These are phyloP conservation scores for Phytophthora cryptogea DNA, from an alignment of 352 stramenopile species.

Conservation along the genomic window DNA sequence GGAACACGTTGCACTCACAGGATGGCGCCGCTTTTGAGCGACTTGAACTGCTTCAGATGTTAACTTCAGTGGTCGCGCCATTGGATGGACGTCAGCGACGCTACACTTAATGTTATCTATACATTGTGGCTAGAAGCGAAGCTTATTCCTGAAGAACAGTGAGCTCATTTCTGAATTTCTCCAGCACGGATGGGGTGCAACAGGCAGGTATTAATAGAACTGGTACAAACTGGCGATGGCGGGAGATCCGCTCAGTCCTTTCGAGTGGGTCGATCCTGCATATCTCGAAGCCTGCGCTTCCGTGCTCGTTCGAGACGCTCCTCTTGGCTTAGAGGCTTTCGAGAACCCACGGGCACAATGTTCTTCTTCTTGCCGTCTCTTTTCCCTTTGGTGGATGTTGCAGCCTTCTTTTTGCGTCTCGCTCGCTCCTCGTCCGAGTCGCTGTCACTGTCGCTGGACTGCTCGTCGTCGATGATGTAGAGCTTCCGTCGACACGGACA, in stretches of 20 bases:
- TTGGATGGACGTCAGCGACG: background rate
- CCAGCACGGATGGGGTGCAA: background rate
- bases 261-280: slow-evolving; percentile 66
- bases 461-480: slow-evolving; percentile 60
- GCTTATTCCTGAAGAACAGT: too few relatives aligned
- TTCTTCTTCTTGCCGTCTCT: slow-evolving; percentile 48
- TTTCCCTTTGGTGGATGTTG: slow-evolving; percentile 17
- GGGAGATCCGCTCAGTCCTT: slow-evolving; percentile 44
- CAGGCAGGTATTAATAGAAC: too few relatives aligned
- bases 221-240: slow-evolving; percentile 1
- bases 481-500: slow-evolving; percentile 62
- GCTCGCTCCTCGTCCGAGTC: slow-evolving; percentile 41
- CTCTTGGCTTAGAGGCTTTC: slow-evolving; percentile 71
- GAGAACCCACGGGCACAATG: slow-evolving; percentile 54
- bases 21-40: background rate
- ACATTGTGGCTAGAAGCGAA: too few relatives aligned
- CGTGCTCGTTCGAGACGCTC: slow-evolving; percentile 65
- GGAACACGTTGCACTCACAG: too few relatives aligned
- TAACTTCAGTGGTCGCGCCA: slow-evolving; percentile 4
- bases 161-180: slow-evolving; percentile 10
- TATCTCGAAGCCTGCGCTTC: slow-evolving; percentile 64
- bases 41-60: slow-evolving; percentile 1
- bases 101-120: background rate
- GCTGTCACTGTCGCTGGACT: slow-evolving; percentile 39
- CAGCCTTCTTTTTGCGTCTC: slow-evolving; percentile 17